Evolutionary conservation across 768 basidiomycete species (phyloP).

Genomic region (Suillus americanus): DNA sequence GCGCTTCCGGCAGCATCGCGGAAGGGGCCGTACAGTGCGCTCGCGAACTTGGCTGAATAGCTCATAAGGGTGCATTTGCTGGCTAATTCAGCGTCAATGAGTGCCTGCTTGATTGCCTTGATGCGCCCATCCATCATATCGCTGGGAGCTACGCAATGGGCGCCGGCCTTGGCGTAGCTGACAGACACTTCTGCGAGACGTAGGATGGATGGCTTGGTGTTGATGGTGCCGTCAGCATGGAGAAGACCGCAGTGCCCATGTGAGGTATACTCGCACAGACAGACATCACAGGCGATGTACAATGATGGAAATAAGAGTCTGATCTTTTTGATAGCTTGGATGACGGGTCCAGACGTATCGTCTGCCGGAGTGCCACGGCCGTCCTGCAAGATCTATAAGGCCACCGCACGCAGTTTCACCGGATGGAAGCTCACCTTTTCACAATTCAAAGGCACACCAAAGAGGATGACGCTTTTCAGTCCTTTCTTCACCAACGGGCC

Average conservation of each 20-base stretch:
- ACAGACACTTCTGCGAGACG: slow-evolving; percentile 92
- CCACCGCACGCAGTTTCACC: not conserved
- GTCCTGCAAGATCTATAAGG: slow-evolving; percentile 52
- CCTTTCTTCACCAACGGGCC: slow-evolving; percentile 89
- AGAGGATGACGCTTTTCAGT: slow-evolving; percentile 89
- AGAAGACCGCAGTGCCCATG: slow-evolving; percentile 95
- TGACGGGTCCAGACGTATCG: slow-evolving; percentile 87
- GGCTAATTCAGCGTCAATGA: slow-evolving; percentile 82
- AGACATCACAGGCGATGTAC: slow-evolving; percentile 93
- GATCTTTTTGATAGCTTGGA: slow-evolving; percentile 83
- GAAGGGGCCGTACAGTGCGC: slow-evolving; percentile 94
- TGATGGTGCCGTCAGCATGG: slow-evolving; percentile 71
- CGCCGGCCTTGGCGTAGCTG: slow-evolving; percentile 92
- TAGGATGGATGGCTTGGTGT: slow-evolving; percentile 74
- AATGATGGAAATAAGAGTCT: slow-evolving; percentile 76
- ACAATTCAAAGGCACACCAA: slow-evolving; percentile 86
- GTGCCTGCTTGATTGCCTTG: slow-evolving; percentile 78
- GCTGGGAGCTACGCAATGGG: slow-evolving; percentile 96
- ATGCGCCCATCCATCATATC: slow-evolving; percentile 99
- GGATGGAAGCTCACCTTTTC: slow-evolving; percentile 58
- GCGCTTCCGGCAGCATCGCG: slow-evolving; percentile 98
- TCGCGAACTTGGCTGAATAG: slow-evolving; percentile 98
- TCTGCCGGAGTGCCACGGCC: slow-evolving; percentile 84
- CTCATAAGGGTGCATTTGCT: slow-evolving; percentile 94
- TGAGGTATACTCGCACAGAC: slow-evolving; percentile 99